Evolutionary conservation across 768 basidiomycete genomes (phyloP).

Genomic region (Dioszegia aurantiaca): DNA sequence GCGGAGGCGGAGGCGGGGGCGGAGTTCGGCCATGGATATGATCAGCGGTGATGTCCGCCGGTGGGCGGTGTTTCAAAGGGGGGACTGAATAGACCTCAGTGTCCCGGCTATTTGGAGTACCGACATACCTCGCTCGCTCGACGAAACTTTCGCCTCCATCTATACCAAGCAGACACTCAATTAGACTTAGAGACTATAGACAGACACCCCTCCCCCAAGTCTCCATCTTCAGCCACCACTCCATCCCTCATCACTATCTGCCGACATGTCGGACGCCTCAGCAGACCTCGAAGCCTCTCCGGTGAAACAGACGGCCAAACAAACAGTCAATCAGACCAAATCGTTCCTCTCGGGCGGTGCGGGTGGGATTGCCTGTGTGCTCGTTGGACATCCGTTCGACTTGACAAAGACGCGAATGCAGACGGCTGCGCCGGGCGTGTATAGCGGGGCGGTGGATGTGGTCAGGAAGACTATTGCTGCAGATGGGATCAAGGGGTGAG

Average conservation of each 20-base stretch:
- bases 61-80: too few species aligned
- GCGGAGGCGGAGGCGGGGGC: too few species aligned
- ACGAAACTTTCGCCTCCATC: constrained; percentile 1
- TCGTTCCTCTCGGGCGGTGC: constrained; percentile 91
- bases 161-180: background rate
- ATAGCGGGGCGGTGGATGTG: constrained; percentile 89
- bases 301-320: constrained; percentile 20
- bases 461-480: constrained; percentile 85
- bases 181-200: background rate
- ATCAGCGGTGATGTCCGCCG: too few species aligned
- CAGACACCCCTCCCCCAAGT: background rate
- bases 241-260: background rate
- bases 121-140: background rate
- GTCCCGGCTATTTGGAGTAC: background rate
- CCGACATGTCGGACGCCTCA: constrained; percentile 35
- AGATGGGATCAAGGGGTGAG: constrained; percentile 84
- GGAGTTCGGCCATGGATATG: too few species aligned
- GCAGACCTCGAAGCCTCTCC: constrained; percentile 28
- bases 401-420: constrained; percentile 74
- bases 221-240: background rate
- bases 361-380: constrained; percentile 61
- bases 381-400: constrained; percentile 91
- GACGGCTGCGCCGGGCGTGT: constrained; percentile 81
- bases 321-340: constrained; percentile 58
- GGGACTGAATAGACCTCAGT: too few species aligned